Percentiles rank a stretch among this genome's conserved stretches.
These are phyloP conservation scores for Tremella yokohamensis DNA, from an alignment of 768 basidiomycete genomes.

Conservation along the genomic window DNA sequence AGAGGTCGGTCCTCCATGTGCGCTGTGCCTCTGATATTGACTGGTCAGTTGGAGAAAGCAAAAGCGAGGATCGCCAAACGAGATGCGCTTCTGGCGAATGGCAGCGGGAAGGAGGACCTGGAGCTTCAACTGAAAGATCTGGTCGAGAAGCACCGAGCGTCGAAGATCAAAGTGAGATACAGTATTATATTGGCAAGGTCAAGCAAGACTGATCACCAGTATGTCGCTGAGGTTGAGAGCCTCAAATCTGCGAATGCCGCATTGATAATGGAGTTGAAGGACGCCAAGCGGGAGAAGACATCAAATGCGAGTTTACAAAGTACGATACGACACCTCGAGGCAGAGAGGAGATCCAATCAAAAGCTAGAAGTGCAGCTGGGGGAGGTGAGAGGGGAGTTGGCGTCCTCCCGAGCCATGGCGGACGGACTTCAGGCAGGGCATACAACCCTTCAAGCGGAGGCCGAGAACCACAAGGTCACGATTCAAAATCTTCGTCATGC, in stretches of 20 bases:
- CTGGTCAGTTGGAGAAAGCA: conserved; percentile 23
- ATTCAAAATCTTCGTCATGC: neutral
- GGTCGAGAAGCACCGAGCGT: conserved; percentile 12
- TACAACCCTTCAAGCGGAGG: neutral
- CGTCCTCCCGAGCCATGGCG: too few relatives aligned
- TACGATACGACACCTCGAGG: too few relatives aligned
- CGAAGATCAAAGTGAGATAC: conserved; percentile 13
- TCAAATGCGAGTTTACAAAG: too few relatives aligned
- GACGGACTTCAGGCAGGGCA: too few relatives aligned
- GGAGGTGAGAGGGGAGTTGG: too few relatives aligned
- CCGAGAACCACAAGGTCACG: conserved; percentile 5
- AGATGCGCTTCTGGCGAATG: conserved; percentile 23
- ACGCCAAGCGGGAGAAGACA: neutral
- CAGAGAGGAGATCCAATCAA: too few relatives aligned
- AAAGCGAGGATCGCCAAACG: conserved; percentile 20
- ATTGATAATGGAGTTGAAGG: neutral
- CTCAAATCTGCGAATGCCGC: conserved; percentile 5
- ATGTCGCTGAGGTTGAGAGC: conserved; percentile 2
- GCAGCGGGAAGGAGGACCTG: conserved; percentile 11
- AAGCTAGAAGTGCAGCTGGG: too few relatives aligned
- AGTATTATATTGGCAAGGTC: neutral
- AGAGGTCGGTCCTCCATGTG: conserved; percentile 7
- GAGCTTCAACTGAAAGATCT: conserved; percentile 23
- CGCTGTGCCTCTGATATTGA: conserved; percentile 1
- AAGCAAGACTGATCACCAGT: conserved; percentile 6